Evolutionary conservation across 2,329 filamentous ascomycete species (phyloP).

Genomic region (Lecanosticta acicola): DNA sequence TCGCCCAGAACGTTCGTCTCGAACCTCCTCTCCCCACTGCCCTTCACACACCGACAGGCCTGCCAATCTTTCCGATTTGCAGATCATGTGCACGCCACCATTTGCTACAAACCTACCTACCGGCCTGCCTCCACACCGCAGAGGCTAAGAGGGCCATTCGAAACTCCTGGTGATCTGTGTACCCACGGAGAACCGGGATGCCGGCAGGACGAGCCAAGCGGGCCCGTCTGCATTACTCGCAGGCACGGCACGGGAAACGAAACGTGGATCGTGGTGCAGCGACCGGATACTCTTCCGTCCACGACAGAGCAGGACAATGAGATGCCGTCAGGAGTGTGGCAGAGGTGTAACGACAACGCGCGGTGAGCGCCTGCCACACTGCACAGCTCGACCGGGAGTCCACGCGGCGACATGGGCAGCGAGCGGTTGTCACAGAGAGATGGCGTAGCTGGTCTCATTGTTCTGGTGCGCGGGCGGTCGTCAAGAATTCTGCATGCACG

Average conservation of each 20-base stretch:
- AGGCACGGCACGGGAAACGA: not conserved
- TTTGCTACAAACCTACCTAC: constrained; percentile 2
- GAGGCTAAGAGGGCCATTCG: not conserved
- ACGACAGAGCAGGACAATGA: not conserved
- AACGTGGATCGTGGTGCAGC: constrained; percentile 2
- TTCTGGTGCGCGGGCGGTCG: no score
- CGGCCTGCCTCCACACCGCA: no score
- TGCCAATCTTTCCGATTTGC: constrained; percentile 9
- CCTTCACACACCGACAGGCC: constrained; percentile 6
- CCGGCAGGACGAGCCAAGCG: constrained; percentile 2
- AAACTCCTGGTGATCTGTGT: constrained; percentile 1
- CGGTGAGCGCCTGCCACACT: no score
- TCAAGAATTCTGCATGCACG: no score
- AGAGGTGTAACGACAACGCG: not conserved
- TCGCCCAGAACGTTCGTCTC: constrained; percentile 6
- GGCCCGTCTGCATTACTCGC: not conserved
- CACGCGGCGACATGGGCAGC: no score
- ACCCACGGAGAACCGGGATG: constrained; percentile 3
- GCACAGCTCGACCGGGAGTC: no score
- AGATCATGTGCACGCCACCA: constrained; percentile 10
- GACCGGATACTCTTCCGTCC: not conserved
- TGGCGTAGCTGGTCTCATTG: no score
- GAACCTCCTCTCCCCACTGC: not conserved
- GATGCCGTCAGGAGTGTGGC: constrained; percentile 4
- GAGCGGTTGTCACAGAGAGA: no score